Conservation (phyloP, 805 yeast species). For the Lachancea mirantina region DNA sequence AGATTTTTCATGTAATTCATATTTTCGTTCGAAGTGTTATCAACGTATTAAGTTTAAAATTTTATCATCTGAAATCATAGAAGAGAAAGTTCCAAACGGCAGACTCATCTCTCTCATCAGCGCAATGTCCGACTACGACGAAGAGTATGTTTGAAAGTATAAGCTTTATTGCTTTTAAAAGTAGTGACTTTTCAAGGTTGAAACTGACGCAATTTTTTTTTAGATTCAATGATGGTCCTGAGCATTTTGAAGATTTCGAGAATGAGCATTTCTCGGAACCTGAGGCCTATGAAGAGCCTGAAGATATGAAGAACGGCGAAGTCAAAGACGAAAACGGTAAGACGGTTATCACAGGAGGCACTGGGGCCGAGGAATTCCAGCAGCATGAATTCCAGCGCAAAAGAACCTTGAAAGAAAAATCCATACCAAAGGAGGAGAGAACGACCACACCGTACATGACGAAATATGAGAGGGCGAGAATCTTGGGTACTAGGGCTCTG, state of each 20-base stretch:
- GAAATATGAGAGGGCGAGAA: constrained; percentile 95
- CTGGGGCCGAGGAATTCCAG: constrained; percentile 44
- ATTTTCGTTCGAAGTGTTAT: no score
- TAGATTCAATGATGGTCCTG: constrained; percentile 62
- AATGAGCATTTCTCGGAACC: constrained; percentile 77
- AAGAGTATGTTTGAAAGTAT: constrained; percentile 30
- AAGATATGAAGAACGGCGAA: constrained; percentile 24
- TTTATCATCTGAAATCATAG: no score
- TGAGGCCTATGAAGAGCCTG: constrained; percentile 41
- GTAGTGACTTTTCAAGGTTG: background rate
- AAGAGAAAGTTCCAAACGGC: no score
- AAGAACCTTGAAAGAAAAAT: constrained; percentile 69
- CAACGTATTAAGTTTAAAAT: no score
- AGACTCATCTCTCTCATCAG: no score
- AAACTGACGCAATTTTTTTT: constrained; percentile 1
- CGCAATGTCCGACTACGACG: constrained; percentile 56
- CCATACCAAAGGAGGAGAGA: constrained; percentile 83
- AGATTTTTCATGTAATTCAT: no score
- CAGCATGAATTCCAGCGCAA: constrained; percentile 36
- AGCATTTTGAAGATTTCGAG: constrained; percentile 73
- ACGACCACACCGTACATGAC: constrained; percentile 99
- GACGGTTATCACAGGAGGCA: constrained; percentile 63
- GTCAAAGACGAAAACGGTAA: constrained; percentile 56
- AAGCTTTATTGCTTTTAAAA: background rate
- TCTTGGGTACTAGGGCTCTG: constrained; percentile 93